Conservation (phyloP, 1,284 basidiomycete species). For the Malassezia psittaci region DNA sequence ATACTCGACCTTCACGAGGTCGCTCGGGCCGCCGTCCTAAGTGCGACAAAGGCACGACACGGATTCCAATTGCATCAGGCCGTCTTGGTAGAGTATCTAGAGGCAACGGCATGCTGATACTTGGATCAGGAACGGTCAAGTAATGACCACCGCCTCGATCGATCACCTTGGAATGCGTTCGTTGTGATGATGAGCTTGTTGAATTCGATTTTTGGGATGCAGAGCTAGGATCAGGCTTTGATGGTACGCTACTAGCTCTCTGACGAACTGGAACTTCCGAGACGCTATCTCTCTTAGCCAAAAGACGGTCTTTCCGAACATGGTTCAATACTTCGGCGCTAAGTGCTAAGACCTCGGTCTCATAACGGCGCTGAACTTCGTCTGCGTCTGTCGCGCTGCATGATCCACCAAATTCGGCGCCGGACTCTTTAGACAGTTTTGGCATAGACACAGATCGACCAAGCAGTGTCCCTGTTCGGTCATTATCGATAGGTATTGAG, state of each 20-base stretch:
- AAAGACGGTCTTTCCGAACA: conserved; percentile 21
- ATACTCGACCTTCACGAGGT: conserved; percentile 38
- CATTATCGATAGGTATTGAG: background rate
- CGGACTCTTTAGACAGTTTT: conserved; percentile 6
- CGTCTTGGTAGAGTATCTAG: conserved; percentile 33
- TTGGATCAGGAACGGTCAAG: conserved; percentile 18
- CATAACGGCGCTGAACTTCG: conserved; percentile 36
- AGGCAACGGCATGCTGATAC: conserved; percentile 34
- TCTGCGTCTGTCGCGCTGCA: conserved; percentile 21
- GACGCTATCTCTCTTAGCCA: background rate
- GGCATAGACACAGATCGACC: background rate
- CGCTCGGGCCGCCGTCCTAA: conserved; percentile 37
- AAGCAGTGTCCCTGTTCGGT: background rate
- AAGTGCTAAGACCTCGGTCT: conserved; percentile 38
- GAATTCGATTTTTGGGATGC: background rate
- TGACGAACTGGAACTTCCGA: background rate
- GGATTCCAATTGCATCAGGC: conserved; percentile 36
- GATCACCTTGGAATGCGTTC: background rate
- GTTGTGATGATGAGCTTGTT: background rate
- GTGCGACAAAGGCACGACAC: conserved; percentile 40
- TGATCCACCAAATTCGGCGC: background rate
- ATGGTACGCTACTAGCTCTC: background rate
- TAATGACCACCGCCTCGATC: no score
- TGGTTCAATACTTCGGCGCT: conserved; percentile 36
- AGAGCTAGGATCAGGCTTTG: background rate